phyloP scores from a whole-genome alignment of 2,329 filamentous ascomycete genomes.

The Drechslerella dactyloides region DNA sequence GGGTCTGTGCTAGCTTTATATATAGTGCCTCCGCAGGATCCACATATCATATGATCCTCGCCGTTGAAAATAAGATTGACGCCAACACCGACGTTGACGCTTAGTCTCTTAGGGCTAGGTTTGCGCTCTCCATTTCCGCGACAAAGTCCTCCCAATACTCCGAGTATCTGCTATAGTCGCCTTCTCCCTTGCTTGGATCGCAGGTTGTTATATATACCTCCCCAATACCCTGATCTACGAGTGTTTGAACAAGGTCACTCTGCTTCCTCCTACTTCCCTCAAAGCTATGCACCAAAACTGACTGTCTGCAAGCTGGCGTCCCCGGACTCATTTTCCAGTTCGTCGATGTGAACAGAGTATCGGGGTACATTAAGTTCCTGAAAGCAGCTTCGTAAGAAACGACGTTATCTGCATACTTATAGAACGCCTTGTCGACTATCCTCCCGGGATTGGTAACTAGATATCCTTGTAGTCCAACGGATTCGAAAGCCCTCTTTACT shows the following conservation, averaged over 20 bases:
- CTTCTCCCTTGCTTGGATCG: conserved; percentile 43
- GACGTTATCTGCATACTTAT: conserved; percentile 35
- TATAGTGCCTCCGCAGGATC: too few species aligned
- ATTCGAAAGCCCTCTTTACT: conserved; percentile 24
- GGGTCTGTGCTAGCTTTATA: too few species aligned
- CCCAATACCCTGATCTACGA: conserved; percentile 37
- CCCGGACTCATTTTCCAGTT: conserved; percentile 33
- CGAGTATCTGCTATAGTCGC: conserved; percentile 37
- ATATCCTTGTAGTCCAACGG: conserved; percentile 21
- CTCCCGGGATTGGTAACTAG: conserved; percentile 37
- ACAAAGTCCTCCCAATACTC: conserved; percentile 49
- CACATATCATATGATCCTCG: too few species aligned
- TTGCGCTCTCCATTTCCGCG: conserved; percentile 33
- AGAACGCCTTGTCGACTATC: conserved; percentile 34
- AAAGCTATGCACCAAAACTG: conserved; percentile 41
- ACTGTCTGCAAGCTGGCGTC: conserved; percentile 11
- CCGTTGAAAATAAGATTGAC: too few species aligned
- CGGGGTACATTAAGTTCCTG: conserved; percentile 35
- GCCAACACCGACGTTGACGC: too few species aligned
- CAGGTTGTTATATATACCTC: conserved; percentile 42
- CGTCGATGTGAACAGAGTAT: conserved; percentile 42
- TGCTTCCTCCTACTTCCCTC: conserved; percentile 42
- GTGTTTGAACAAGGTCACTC: conserved; percentile 32
- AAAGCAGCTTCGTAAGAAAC: conserved; percentile 44
- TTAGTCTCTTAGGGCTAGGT: conserved; percentile 5